Percentiles rank a stretch among this genome's conserved stretches.
Conservation (phyloP, 441 rosid genomes). For the Flueggea neowawraea region DNA sequence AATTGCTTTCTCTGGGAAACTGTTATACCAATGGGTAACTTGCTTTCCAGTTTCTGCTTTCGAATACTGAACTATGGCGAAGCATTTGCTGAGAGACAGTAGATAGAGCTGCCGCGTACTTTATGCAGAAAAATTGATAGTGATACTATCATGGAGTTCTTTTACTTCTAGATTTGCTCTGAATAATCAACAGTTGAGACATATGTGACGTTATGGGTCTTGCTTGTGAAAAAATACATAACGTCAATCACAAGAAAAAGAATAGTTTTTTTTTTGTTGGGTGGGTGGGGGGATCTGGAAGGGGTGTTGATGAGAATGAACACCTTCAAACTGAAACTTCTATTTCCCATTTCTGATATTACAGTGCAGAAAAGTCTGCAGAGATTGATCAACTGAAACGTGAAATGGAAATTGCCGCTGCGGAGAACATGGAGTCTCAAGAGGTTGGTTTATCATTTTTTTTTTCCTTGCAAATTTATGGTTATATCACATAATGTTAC, state of each 20-base stretch:
- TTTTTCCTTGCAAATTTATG: slow-evolving; percentile 8
- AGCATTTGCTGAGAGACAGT: too few relatives aligned
- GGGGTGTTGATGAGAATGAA: too few relatives aligned
- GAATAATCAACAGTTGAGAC: neutral
- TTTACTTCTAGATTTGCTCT: neutral
- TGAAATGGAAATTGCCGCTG: slow-evolving; percentile 33
- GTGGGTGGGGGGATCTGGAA: too few relatives aligned
- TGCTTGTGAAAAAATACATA: neutral
- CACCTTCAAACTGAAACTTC: neutral
- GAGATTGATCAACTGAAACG: slow-evolving; percentile 55
- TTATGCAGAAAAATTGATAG: too few relatives aligned
- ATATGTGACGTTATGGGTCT: neutral
- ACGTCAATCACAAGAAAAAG: too few relatives aligned
- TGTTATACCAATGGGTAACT: too few relatives aligned
- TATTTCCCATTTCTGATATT: slow-evolving; percentile 12
- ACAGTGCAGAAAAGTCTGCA: slow-evolving; percentile 49
- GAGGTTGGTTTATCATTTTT: slow-evolving; percentile 29
- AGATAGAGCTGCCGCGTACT: too few relatives aligned
- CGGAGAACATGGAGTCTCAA: slow-evolving; percentile 33
- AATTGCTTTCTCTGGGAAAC: too few relatives aligned
- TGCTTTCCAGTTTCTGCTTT: too few relatives aligned
- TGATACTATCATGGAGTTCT: too few relatives aligned
- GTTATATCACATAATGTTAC: slow-evolving; percentile 5
- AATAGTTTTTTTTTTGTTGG: too few relatives aligned
- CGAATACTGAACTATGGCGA: too few relatives aligned